phyloP scores from a whole-genome alignment of 305 asterid species.

The Fraxinus nigra region DNA sequence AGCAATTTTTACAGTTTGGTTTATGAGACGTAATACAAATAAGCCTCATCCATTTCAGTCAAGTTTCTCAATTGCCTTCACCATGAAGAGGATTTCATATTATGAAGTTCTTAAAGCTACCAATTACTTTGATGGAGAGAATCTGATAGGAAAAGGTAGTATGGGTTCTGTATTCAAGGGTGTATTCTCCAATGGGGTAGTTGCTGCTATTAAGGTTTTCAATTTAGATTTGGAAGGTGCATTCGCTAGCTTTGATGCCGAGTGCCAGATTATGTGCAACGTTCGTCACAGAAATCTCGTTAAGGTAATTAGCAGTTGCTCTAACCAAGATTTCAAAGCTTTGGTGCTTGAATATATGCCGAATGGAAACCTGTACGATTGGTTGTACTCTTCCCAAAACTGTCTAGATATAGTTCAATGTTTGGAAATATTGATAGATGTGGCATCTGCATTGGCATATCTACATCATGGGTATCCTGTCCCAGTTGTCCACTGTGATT shows the following conservation, averaged over 20 bases:
- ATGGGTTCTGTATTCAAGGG: background rate
- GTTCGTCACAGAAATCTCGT: slow-evolving; percentile 25
- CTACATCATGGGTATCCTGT: slow-evolving; percentile 10
- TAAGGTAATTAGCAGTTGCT: slow-evolving; percentile 14
- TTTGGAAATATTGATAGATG: slow-evolving; percentile 10
- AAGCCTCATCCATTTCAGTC: background rate
- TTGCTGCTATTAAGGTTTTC: background rate
- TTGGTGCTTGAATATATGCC: slow-evolving; percentile 18
- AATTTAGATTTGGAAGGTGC: slow-evolving; percentile 14
- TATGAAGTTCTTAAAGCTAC: slow-evolving; percentile 20
- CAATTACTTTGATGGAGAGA: background rate
- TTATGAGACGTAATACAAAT: background rate
- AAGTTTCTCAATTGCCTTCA: background rate
- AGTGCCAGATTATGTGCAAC: slow-evolving; percentile 17
- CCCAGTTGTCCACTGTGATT: slow-evolving; percentile 17
- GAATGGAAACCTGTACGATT: slow-evolving; percentile 8
- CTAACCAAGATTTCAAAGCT: slow-evolving; percentile 12
- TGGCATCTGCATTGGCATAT: slow-evolving; percentile 23
- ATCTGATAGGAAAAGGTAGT: slow-evolving; percentile 18
- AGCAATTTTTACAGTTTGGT: background rate
- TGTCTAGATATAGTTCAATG: background rate
- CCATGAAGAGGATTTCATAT: slow-evolving; percentile 15
- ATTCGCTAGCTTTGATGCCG: slow-evolving; percentile 12
- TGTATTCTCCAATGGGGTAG: background rate
- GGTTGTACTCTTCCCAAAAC: background rate